Evolutionary conservation across 2,329 filamentous ascomycete species (phyloP).

Genomic region (Clarireedia sp.): DNA sequence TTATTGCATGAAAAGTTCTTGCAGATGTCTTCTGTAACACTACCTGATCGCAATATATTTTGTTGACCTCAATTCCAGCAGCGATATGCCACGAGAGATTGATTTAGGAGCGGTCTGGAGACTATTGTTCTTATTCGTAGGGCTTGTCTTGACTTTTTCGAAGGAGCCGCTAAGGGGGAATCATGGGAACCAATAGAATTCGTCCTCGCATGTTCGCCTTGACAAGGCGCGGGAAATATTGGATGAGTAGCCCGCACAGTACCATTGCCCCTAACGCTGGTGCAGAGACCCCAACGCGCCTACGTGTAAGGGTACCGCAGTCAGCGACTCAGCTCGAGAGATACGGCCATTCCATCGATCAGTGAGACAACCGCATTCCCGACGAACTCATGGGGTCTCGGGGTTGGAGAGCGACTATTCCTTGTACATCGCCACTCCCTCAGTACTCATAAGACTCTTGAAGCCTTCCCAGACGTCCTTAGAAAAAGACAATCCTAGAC

Average conservation of each 20-base stretch:
- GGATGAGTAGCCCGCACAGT: background rate
- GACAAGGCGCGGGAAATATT: conserved; percentile 5
- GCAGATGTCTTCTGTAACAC: conserved; percentile 7
- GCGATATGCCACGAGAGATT: conserved; percentile 9
- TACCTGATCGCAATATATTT: conserved; percentile 4
- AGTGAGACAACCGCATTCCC: background rate
- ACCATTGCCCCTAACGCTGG: background rate
- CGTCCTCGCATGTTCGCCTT: conserved; percentile 6
- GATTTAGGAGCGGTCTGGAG: background rate
- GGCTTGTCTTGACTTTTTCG: conserved; percentile 1
- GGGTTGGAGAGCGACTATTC: background rate
- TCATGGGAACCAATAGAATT: conserved; percentile 2
- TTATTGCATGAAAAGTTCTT: conserved; percentile 5
- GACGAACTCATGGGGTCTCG: background rate
- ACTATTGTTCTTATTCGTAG: conserved; percentile 5
- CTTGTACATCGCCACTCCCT: conserved; percentile 2
- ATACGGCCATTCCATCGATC: background rate
- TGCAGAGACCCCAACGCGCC: background rate
- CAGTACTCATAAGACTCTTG: background rate
- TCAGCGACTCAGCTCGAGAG: background rate
- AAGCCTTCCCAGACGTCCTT: background rate
- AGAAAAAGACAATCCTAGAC: background rate
- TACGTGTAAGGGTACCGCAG: conserved; percentile 4
- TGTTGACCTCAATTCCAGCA: background rate
- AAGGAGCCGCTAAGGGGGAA: background rate